Base-by-base conservation (phyloP, 495 filamentous ascomycete genomes). In the Physcia stellaris region DNA sequence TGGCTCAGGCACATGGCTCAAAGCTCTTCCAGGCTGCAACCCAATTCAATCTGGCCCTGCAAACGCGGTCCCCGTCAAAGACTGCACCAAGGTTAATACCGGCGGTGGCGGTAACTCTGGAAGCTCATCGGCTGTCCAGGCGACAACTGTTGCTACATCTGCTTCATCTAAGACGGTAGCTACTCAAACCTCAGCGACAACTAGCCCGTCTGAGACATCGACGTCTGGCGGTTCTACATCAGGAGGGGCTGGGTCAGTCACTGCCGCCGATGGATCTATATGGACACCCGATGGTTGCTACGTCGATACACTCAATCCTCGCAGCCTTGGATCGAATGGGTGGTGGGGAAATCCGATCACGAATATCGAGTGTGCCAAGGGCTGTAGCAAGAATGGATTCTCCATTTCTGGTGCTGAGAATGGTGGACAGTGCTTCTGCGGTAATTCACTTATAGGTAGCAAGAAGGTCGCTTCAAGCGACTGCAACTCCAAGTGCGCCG, bases 391-490 rank as follows among this genome's bases (percentile, higher is more conserved):
- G 15, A 30, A 36, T 6, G 47, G 49, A 15, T 45, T 37, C 27
- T 39, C 24, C 18, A 46, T 50, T 24, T 26, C 49, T 7, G 46
- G 49, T 10, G 49, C 49, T 6, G 46, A 52, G 35, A 39, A 52
- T 36, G 46, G 46, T 10, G 35, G 33, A 4, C 49, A 52, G 18
- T 52, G 49, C 35, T 52, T 52, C 42, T 52, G 49, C 31, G 46
- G 42, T 21, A 37, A 52, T 22, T 31, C 33, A 17, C 26, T 52
- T 22, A 26, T 31, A 11, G 41, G 35, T n/a, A 41, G 28, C 27
- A 17, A 35, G 38, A n/a, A n/a, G 35, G 31, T 27, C 16, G 35
- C 26, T 10, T 31, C 40, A 6, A 31, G 32, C 15, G 29, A 49
- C 23, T 52, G 49, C 35, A 42, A 40, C 10, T 46, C 32, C 13